phyloP scores from a whole-genome alignment of 768 basidiomycete genomes.

The Rhodocollybia butyracea region DNA sequence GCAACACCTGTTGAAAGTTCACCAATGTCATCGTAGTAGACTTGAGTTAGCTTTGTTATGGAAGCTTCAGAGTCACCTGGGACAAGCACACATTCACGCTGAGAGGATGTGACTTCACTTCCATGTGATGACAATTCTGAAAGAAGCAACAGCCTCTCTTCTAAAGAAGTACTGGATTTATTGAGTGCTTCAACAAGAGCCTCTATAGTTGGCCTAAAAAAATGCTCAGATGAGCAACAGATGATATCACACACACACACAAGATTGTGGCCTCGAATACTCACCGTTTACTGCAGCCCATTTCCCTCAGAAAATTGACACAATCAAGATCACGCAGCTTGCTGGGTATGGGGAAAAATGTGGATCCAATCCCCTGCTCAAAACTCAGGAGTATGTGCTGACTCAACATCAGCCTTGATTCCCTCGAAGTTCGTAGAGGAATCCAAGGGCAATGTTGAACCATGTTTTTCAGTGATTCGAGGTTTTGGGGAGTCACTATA shows the following conservation, averaged over 20 bases:
- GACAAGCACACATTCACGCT: conserved; percentile 28
- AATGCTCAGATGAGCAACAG: background rate
- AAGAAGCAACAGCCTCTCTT: background rate
- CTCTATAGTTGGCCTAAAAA: conserved; percentile 2
- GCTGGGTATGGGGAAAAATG: background rate
- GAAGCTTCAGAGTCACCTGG: conserved; percentile 26
- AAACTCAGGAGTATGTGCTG: background rate
- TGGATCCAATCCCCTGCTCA: background rate
- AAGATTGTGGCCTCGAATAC: background rate
- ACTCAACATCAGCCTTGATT: background rate
- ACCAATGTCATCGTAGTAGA: conserved; percentile 43
- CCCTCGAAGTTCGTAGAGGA: conserved; percentile 28
- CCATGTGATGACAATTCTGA: background rate
- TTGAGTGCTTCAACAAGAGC: background rate
- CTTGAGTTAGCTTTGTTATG: conserved; percentile 24
- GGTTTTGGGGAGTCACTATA: conserved; percentile 1
- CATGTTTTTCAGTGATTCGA: conserved; percentile 13
- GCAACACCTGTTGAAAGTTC: background rate
- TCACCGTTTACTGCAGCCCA: conserved; percentile 6
- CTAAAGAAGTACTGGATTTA: background rate
- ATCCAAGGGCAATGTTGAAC: conserved; percentile 28
- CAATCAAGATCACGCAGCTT: background rate
- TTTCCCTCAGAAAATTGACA: background rate
- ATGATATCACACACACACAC: background rate
- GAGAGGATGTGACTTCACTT: conserved; percentile 15